Evolutionary conservation across 2,329 filamentous ascomycete species (phyloP), one percentile per base, ranked within the genome.

Genomic region (Pseudopyrenochaeta lycopersici): DNA sequence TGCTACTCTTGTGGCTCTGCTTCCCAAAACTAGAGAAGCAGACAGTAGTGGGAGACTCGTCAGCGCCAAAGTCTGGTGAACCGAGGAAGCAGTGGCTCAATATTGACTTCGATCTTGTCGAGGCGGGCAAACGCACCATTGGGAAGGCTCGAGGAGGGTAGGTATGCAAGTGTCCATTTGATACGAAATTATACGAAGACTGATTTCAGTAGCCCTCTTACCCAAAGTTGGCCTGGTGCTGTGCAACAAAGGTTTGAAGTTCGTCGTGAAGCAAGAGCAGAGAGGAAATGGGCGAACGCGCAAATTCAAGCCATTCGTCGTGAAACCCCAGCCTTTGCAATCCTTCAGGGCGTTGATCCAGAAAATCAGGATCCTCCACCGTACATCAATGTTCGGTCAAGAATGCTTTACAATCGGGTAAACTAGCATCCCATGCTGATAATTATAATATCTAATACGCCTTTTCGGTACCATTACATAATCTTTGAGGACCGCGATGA

Each of bases 1-100:
- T 82, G 35, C 71, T 82, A 50, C 33, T 77, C 6, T 64, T 85
- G 20, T 86, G 84, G 84, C 57, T 80, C n/a, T 69, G 57, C 52
- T 56, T 67, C 17, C 63, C 63, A 2, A 58, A 56, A 9, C 18
- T 63, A 2, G 41, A 52, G 15, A 67, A 66, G 27, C 46, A 40
- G 7, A 21, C 20, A 6, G 35, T 30, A 4, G 20, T 45, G 4
- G 57, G 56, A 17, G 49, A 60, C 11, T 23, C 29, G 15, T 5
- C 46, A 49, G 23, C 47, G 7, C 3, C 23, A 3, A 41, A 43
- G 11, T 23, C 33, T 2, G 40, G 31, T 18, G 49, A 49, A 17
- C 36, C 40, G 10, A 21, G 43, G 17, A 38, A 29, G 10, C 57
- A 59, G 29, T 64, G 59, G 57, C 31, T 66, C 17, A 58, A 63